Evolutionary conservation across 441 rosid species (phyloP).

Genomic region (Gossypium aridum): DNA sequence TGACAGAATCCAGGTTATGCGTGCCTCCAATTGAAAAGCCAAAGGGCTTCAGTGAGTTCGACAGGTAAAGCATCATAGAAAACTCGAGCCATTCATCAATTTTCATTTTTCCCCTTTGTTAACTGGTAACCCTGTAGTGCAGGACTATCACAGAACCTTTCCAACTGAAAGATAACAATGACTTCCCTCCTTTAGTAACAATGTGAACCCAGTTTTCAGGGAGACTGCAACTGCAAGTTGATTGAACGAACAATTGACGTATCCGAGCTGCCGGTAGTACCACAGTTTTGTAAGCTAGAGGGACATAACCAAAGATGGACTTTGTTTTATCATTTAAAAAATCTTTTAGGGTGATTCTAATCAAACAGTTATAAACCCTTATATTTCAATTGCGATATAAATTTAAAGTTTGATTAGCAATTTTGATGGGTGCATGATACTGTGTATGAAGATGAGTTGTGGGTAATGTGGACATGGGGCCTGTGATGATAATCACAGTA

Average conservation of each 20-base stretch:
- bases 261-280: neutral
- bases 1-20: slow-evolving; percentile 14
- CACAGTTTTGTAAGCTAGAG: slow-evolving; percentile 6
- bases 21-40: slow-evolving; percentile 6
- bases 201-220: neutral
- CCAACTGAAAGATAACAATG: slow-evolving; percentile 21
- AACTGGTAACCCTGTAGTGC: neutral
- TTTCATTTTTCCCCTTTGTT: neutral
- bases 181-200: slow-evolving; percentile 31
- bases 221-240: neutral
- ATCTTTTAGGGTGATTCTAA: neutral
- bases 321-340: neutral
- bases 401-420: neutral
- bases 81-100: neutral
- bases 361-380: neutral
- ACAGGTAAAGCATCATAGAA: slow-evolving; percentile 13
- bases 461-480: neutral
- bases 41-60: slow-evolving; percentile 12
- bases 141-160: neutral
- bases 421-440: neutral
- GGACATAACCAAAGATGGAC: neutral
- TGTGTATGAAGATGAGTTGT: neutral
- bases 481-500: neutral
- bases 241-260: neutral
- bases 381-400: neutral